A percentile compares a stretch with the other conserved stretches of the same genome.
Conservation (phyloP, 2,329 filamentous ascomycete genomes). For the Magnaporthiopsis rhizophila region DNA sequence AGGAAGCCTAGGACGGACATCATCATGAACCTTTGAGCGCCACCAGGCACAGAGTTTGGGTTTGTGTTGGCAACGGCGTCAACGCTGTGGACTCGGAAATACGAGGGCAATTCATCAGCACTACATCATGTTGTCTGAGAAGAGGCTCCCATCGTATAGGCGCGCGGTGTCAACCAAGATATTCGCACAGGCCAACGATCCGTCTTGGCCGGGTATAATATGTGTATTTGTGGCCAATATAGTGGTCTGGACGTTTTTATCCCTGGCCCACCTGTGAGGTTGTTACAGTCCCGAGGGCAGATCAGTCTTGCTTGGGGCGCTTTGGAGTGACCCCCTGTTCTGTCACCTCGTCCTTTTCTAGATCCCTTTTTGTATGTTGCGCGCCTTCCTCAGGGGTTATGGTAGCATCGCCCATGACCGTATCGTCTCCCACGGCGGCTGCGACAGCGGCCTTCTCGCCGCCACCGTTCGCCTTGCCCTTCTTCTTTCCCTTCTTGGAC, state of each 20-base stretch:
- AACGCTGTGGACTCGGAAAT: too few species aligned
- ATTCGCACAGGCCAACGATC: background rate
- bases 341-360: background rate
- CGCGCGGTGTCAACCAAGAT: background rate
- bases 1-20: background rate
- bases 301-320: background rate
- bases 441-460: background rate
- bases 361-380: background rate
- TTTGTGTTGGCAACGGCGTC: background rate
- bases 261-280: background rate
- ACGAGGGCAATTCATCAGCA: background rate
- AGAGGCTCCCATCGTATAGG: too few species aligned
- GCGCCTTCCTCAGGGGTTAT: background rate
- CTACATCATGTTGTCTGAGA: too few species aligned
- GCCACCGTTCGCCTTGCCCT: background rate
- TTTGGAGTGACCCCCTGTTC: background rate
- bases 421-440: background rate
- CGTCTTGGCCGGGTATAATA: background rate
- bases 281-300: background rate
- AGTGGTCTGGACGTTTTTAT: background rate
- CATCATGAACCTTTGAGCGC: background rate
- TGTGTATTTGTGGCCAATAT: background rate
- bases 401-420: background rate
- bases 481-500: conserved; percentile 32
- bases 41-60: background rate